A percentile compares a stretch with the other conserved stretches of the same genome.
Evolutionary conservation across 2,329 filamentous ascomycete species (phyloP).

Genomic region (Diaporthe sp.): DNA sequence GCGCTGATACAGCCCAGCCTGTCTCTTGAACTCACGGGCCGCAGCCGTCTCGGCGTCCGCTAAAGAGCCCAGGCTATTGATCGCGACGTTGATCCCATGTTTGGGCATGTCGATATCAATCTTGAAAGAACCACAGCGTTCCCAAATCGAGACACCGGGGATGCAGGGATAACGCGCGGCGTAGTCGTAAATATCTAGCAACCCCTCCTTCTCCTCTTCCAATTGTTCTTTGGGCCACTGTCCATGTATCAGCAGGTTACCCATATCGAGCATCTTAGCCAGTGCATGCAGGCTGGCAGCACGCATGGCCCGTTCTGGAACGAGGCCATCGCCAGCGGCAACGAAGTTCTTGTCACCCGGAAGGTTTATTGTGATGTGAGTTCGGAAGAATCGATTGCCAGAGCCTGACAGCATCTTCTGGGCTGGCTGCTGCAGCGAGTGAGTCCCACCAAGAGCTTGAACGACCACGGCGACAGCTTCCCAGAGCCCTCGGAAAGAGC

Average conservation of each 20-base stretch:
- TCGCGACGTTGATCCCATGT: constrained; percentile 14
- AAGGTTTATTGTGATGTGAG: background rate
- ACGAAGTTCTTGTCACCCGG: background rate
- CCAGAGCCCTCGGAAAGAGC: background rate
- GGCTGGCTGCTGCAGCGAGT: background rate
- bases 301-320: background rate
- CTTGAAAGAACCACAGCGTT: background rate
- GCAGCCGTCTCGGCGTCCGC: constrained; percentile 6
- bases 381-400: background rate
- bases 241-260: background rate
- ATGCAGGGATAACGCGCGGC: constrained; percentile 26
- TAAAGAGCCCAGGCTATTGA: background rate
- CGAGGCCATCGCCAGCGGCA: background rate
- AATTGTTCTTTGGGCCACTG: background rate
- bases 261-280: background rate
- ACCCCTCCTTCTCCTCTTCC: background rate
- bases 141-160: background rate
- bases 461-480: background rate
- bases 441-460: background rate
- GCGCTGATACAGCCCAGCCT: constrained; percentile 25
- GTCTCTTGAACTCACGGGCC: constrained; percentile 23
- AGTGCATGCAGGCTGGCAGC: constrained; percentile 16
- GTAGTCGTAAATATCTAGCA: constrained; percentile 33
- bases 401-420: background rate
- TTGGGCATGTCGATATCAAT: constrained; percentile 28